These are phyloP conservation scores for Alternaria sp. DNA, from an alignment of 2,329 filamentous ascomycete genomes.

Conservation along the genomic window DNA sequence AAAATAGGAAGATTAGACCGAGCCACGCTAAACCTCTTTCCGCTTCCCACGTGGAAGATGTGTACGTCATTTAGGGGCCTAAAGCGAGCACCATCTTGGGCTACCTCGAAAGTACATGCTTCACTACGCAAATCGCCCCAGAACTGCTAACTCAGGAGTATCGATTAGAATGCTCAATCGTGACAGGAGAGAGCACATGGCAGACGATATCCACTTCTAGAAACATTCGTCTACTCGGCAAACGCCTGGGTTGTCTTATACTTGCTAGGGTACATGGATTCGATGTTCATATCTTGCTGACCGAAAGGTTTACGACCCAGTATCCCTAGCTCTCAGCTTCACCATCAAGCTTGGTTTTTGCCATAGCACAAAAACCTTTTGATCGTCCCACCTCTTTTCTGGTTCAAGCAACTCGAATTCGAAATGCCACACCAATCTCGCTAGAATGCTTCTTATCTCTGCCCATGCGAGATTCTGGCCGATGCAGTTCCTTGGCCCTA, in stretches of 20 bases:
- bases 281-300: not conserved
- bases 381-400: slow-evolving; percentile 27
- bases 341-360: slow-evolving; percentile 32
- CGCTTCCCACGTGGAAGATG: not conserved
- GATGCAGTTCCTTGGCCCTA: slow-evolving; percentile 29
- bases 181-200: not conserved
- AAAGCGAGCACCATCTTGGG: not conserved
- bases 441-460: slow-evolving; percentile 48
- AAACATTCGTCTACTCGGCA: not conserved
- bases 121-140: not conserved
- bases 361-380: slow-evolving; percentile 48
- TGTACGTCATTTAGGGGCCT: not conserved
- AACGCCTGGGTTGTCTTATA: not conserved
- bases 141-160: not conserved
- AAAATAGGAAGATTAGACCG: not conserved
- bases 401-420: slow-evolving; percentile 42
- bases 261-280: not conserved
- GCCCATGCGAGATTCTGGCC: slow-evolving; percentile 37
- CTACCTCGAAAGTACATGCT: not conserved
- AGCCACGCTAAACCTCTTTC: not conserved
- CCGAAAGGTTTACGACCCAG: not conserved
- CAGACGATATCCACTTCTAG: not conserved
- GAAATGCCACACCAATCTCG: slow-evolving; percentile 47
- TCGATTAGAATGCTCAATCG: not conserved
- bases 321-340: slow-evolving; percentile 7